These are phyloP conservation scores for Parascedosporium putredinis DNA, from an alignment of 2,329 filamentous ascomycete genomes.

Conservation along the genomic window DNA sequence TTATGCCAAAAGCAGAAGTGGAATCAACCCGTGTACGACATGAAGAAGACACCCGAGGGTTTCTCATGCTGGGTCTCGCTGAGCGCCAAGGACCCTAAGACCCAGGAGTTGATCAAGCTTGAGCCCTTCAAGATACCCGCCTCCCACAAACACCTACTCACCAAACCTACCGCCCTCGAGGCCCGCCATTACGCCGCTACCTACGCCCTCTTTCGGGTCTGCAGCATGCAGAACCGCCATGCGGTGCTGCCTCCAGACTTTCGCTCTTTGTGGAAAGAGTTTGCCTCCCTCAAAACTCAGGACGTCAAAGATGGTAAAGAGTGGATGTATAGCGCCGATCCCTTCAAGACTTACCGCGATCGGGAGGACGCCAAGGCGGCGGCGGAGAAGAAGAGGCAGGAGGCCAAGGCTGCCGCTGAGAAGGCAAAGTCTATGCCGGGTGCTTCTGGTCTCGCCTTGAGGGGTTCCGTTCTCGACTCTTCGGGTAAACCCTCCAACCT, in stretches of 20 bases:
- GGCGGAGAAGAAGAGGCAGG: slow-evolving; percentile 69
- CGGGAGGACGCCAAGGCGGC: slow-evolving; percentile 66
- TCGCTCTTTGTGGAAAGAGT: slow-evolving; percentile 84
- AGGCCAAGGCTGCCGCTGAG: slow-evolving; percentile 56
- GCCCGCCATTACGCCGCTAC: slow-evolving; percentile 89
- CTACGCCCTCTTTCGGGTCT: slow-evolving; percentile 82
- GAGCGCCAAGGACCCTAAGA: slow-evolving; percentile 67
- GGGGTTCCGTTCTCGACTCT: slow-evolving; percentile 4
- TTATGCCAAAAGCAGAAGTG: slow-evolving; percentile 94
- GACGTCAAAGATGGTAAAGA: slow-evolving; percentile 66
- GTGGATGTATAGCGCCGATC: slow-evolving; percentile 94
- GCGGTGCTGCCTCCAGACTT: slow-evolving; percentile 90
- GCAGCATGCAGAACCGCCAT: slow-evolving; percentile 91
- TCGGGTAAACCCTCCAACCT: slow-evolving; percentile 25
- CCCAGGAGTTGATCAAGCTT: slow-evolving; percentile 61
- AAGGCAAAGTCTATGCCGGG: slow-evolving; percentile 56
- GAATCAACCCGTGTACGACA: slow-evolving; percentile 87
- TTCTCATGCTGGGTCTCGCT: slow-evolving; percentile 76
- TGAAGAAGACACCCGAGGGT: slow-evolving; percentile 62
- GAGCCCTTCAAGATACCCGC: slow-evolving; percentile 75
- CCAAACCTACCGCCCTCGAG: slow-evolving; percentile 72
- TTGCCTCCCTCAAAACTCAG: slow-evolving; percentile 68
- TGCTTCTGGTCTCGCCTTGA: slow-evolving; percentile 36
- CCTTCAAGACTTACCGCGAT: slow-evolving; percentile 72
- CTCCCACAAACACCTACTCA: slow-evolving; percentile 64